A percentile compares a stretch with the other conserved stretches of the same genome.
These are phyloP conservation scores for Annulohypoxylon moriforme DNA, from an alignment of 495 filamentous ascomycete species.

Conservation along the genomic window DNA sequence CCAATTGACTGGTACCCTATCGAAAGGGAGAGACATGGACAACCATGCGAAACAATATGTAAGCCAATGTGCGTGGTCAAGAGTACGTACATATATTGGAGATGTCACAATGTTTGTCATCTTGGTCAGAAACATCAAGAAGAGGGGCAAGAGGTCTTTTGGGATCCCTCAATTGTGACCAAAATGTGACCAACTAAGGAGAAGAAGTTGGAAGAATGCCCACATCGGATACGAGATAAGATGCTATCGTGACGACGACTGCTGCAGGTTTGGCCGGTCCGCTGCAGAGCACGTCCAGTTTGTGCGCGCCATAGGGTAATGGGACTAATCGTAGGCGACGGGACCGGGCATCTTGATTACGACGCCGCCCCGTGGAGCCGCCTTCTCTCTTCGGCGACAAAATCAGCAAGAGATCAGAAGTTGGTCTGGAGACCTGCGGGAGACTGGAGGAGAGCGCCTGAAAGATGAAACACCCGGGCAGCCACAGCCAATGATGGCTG, in stretches of 20 bases:
- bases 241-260: slow-evolving; percentile 7
- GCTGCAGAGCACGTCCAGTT: slow-evolving; percentile 21
- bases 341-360: slow-evolving; percentile 20
- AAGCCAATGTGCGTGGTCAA: neutral
- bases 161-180: slow-evolving; percentile 4
- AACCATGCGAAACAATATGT: slow-evolving; percentile 36
- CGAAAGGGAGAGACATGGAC: slow-evolving; percentile 22
- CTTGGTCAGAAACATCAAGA: slow-evolving; percentile 9
- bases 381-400: slow-evolving; percentile 21
- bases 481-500: slow-evolving; percentile 32
- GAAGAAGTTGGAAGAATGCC: neutral
- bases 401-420: slow-evolving; percentile 26
- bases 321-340: neutral
- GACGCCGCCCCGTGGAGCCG: slow-evolving; percentile 19
- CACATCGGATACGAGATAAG: neutral
- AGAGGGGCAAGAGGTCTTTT: neutral
- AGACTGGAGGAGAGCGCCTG: slow-evolving; percentile 31
- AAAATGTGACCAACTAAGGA: slow-evolving; percentile 22
- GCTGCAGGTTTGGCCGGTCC: neutral
- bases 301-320: neutral
- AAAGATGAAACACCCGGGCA: slow-evolving; percentile 41
- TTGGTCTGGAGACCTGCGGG: slow-evolving; percentile 15
- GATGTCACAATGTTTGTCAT: slow-evolving; percentile 11
- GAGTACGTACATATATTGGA: neutral
- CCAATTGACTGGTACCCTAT: slow-evolving; percentile 31